These are phyloP conservation scores for Ustilago bromivora DNA, from an alignment of 1,284 basidiomycete species.

Conservation along the genomic window DNA sequence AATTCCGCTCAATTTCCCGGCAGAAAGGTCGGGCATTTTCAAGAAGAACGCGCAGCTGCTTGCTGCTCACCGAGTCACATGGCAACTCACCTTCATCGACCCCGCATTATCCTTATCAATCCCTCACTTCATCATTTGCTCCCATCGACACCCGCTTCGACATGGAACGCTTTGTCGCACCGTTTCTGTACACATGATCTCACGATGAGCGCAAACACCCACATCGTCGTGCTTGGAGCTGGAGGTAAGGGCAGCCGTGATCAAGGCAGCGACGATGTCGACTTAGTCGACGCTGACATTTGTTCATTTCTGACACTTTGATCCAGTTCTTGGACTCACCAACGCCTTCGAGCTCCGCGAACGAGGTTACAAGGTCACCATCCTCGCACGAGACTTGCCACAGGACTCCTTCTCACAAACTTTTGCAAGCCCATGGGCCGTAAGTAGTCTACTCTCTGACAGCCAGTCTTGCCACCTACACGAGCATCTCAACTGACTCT, in stretches of 20 bases:
- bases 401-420: constrained; percentile 75
- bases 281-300: too few species aligned
- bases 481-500: neutral
- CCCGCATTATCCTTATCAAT: neutral
- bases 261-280: too few species aligned
- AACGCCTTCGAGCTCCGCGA: constrained; percentile 71
- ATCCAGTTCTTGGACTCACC: constrained; percentile 72
- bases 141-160: neutral
- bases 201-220: constrained; percentile 6
- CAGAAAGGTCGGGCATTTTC: constrained; percentile 11
- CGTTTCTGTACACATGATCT: too few species aligned
- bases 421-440: constrained; percentile 80
- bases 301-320: neutral
- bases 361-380: constrained; percentile 73
- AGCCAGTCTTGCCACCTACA: neutral
- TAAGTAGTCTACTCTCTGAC: neutral
- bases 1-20: constrained; percentile 24
- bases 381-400: constrained; percentile 78
- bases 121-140: neutral
- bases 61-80: constrained; percentile 5
- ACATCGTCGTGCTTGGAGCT: constrained; percentile 55
- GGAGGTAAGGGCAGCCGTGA: constrained; percentile 40
- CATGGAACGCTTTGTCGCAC: neutral
- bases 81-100: neutral
- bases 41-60: neutral